Evolutionary conservation across 768 basidiomycete genomes (phyloP).

Genomic region (Amyloporia xantha): DNA sequence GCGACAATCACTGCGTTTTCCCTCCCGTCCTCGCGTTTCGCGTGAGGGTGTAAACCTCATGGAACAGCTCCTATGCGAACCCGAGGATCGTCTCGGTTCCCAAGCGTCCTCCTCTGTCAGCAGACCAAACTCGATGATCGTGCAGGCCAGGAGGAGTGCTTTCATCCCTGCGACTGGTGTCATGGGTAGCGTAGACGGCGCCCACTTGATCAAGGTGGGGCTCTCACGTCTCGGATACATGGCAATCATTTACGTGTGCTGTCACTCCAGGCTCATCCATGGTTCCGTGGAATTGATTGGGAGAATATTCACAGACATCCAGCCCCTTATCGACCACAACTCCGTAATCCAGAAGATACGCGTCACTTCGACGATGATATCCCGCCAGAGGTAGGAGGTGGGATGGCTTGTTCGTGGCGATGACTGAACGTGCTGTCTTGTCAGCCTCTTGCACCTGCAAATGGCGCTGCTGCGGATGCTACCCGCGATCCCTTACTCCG

Average conservation of each 20-base stretch:
- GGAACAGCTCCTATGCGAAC: conserved; percentile 87
- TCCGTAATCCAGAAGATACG: conserved; percentile 79
- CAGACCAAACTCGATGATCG: conserved; percentile 71
- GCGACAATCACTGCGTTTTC: conserved; percentile 85
- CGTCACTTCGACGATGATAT: conserved; percentile 95
- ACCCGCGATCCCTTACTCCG: conserved; percentile 87
- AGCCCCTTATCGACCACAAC: conserved; percentile 87
- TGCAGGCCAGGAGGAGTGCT: conserved; percentile 68
- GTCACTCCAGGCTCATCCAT: conserved; percentile 63
- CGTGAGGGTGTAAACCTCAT: conserved; percentile 85
- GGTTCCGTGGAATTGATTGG: conserved; percentile 92
- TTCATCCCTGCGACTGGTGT: conserved; percentile 48
- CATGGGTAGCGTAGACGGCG: conserved; percentile 68
- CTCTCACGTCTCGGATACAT: conserved; percentile 2
- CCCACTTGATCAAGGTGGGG: conserved; percentile 77
- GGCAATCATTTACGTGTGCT: conserved; percentile 9
- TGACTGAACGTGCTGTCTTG: background rate
- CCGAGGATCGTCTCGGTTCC: conserved; percentile 88
- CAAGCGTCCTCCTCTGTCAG: conserved; percentile 60
- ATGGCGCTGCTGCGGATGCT: conserved; percentile 75
- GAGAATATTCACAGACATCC: conserved; percentile 73
- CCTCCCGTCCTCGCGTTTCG: conserved; percentile 75
- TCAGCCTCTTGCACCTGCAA: conserved; percentile 83
- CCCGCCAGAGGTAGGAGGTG: conserved; percentile 65
- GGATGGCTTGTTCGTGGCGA: background rate